These are phyloP conservation scores for Cymbidium sinense DNA, from an alignment of 106 monocot genomes.

Conservation along the genomic window DNA sequence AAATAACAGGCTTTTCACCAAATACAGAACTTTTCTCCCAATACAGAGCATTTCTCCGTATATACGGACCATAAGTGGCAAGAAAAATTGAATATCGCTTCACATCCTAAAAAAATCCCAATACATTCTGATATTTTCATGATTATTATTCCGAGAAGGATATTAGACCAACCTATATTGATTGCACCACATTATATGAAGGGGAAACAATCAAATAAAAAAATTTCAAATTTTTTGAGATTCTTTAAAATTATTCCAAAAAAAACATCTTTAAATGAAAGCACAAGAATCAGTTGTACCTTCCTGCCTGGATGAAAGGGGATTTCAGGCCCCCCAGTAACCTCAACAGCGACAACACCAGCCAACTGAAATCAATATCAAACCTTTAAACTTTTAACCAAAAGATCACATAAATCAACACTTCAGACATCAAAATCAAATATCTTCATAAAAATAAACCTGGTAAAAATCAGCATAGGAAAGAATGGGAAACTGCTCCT, in stretches of 20 bases:
- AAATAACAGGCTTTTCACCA: no score
- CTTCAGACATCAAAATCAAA: neutral
- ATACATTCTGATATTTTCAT: no score
- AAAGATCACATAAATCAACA: neutral
- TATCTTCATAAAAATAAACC: conserved; percentile 14
- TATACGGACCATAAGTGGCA: no score
- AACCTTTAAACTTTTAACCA: neutral
- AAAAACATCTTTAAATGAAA: neutral
- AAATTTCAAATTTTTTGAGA: no score
- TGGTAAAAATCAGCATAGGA: conserved; percentile 58
- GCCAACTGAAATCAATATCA: conserved; percentile 31
- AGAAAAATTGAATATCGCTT: no score
- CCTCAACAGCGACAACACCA: conserved; percentile 52
- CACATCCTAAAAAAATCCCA: no score
- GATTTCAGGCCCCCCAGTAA: conserved; percentile 49
- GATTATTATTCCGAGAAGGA: no score
- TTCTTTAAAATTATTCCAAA: neutral
- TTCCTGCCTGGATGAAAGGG: conserved; percentile 55
- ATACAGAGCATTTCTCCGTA: no score
- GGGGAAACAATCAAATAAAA: no score
- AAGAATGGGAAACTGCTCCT: conserved; percentile 71
- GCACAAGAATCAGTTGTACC: conserved; percentile 15
- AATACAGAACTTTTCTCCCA: no score
- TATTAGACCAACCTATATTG: no score
- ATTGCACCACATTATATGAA: no score